Evolutionary conservation across 495 filamentous ascomycete species (phyloP), one percentile per base, ranked within the genome.

Genomic region (Bryoglossum gracile): DNA sequence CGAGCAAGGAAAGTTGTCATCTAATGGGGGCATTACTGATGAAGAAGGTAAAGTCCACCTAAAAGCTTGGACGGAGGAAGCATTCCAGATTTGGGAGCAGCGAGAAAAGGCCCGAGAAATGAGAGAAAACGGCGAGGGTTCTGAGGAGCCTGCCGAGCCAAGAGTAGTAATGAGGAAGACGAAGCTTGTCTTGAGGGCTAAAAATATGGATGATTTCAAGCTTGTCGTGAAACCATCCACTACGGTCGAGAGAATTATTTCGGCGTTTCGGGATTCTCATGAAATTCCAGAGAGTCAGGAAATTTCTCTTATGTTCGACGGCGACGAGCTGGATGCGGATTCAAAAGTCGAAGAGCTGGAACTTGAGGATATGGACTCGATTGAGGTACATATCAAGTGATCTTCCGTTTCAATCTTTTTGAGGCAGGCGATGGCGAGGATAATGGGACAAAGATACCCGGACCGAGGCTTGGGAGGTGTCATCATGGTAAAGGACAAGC

Each of bases 291-390:
- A 63, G 2, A 73, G 74, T 3, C 72, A 73, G 39, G 61, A 70
- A 1, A 66, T 95, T 13, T 72, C 72, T 10, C 67, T 95, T 0
- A 65, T 74, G 42, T 92, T 91, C 64, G 91, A 97, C 53, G 91
- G 91, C 14, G 89, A 94, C 37, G 65, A 68, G 36, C 64, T 95
- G 18, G 74, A 80, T 1, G 73, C 81, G 0, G 68, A 77, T 3
- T 72, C 74, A 22, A 73, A 70, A 19, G 68, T 95, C 3, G 67
- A 62, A 16, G 80, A 85, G 30, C 71, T 84, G n/a, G 89, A 94
- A 10, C 71, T 96, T 32, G 76, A 75, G 11, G 86, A 96, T 56
- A 72, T 81, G 63, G 90, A 94, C 58, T 72, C 78, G 43, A 60
- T 95, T 30, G 89, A 94, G 60, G 86, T 91, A 14, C 58, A 61